phyloP scores from a whole-genome alignment of 75 land plant genomes.

The Cryptomeria japonica region DNA sequence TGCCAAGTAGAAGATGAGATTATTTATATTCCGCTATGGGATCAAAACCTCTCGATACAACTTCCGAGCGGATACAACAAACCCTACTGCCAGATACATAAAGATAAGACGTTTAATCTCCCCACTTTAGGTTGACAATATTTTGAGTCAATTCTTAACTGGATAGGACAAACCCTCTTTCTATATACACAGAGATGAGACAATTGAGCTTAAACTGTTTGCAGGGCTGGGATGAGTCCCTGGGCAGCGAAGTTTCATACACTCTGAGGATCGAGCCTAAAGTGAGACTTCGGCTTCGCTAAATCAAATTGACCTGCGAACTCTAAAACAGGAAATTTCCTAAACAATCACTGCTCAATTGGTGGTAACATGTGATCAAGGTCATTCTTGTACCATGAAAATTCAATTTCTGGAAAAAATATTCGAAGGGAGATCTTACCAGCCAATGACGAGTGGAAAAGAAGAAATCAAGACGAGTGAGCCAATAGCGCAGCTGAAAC shows the following conservation, averaged over 20 bases:
- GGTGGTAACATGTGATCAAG: neutral
- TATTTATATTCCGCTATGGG: neutral
- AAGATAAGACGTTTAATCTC: neutral
- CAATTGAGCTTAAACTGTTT: neutral
- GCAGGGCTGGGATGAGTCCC: neutral
- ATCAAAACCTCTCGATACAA: neutral
- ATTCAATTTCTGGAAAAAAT: neutral
- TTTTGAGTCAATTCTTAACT: neutral
- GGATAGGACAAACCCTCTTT: neutral
- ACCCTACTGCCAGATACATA: neutral
- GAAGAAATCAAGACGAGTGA: conserved; percentile 55
- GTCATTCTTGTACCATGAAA: neutral
- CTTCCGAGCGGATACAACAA: no score
- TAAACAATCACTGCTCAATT: neutral
- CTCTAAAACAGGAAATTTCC: neutral
- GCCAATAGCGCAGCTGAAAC: conserved; percentile 61
- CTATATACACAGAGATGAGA: neutral
- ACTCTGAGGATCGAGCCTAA: no score
- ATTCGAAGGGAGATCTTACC: conserved; percentile 19
- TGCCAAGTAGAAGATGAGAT: neutral
- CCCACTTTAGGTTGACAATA: neutral
- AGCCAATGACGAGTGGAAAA: conserved; percentile 65
- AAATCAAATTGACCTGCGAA: neutral
- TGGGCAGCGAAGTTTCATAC: neutral
- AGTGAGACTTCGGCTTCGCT: neutral